Base-by-base conservation (phyloP, 345 rosid species). In the Ceriops decandra region DNA sequence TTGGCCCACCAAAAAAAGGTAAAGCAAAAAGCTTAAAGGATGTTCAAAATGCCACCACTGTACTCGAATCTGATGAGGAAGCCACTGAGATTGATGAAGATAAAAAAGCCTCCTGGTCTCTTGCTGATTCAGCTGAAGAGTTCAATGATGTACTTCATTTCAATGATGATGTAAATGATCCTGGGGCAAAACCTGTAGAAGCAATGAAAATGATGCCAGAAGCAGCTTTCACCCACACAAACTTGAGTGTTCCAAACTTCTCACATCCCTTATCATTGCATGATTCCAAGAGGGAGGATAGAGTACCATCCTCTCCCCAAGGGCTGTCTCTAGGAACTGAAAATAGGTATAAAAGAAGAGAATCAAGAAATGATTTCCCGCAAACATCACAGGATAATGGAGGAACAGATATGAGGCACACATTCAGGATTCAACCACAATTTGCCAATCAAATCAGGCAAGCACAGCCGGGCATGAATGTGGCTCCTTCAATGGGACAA, bases 1-100 rank as follows among this genome's bases (percentile, higher is more conserved):
- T 87, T 68, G 96, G 96, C 9, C 84, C 79, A 27, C 32, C 86
- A 7, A 90, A 87, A 86, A 93, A 85, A 82, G 84, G 92, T 63
- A 77, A 81, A 61, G 79, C 66, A 13, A 87, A 78, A 62, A 86
- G 76, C 19, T 28, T 62, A 61, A 86, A 84, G 79, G 79, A 53
- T 33, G 67, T 68, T 20, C 82, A 52, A 31, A 67, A 69, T 36
- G 56, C 32, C 47, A 38, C 68, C 9, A 33, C 64, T 54, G 22
- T 56, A 16, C 59, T 6, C 1, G 75, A 70, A 51, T 58, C 64
- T 38, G 68, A 51, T 15, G 47, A 7, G 4, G 68, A 74, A 58
- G 9, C 53, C 33, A 71, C 22, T 64, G 66, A 52, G 66, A 57
- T 46, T 5, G 20, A 60, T 49, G 72, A 56, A 30, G 73, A 63